A percentile compares a stretch with the other conserved stretches of the same genome.
phyloP scores from a whole-genome alignment of 257 asterid species.

The Galeopsis tetrahit region DNA sequence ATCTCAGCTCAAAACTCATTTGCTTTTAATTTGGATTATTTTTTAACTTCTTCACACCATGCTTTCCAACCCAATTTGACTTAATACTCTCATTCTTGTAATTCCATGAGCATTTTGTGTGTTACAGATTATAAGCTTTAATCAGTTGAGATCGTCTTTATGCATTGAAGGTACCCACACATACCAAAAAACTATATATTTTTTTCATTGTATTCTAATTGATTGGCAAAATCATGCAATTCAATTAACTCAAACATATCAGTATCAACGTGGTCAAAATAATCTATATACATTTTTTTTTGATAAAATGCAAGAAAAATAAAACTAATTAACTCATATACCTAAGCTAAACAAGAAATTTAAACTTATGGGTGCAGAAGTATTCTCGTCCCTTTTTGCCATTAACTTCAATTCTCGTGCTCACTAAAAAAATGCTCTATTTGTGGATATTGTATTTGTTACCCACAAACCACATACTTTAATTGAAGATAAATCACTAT shows the following conservation, averaged over 20 bases:
- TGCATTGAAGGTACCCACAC: neutral
- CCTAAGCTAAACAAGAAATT: too few species aligned
- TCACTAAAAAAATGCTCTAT: too few species aligned
- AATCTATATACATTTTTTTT: neutral
- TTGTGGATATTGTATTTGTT: too few species aligned
- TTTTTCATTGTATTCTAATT: neutral
- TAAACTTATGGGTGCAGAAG: too few species aligned
- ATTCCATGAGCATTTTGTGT: neutral
- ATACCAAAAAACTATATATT: neutral
- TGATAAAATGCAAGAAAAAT: too few species aligned
- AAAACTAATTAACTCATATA: too few species aligned
- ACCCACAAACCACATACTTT: too few species aligned
- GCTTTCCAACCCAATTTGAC: neutral
- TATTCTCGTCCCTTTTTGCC: too few species aligned
- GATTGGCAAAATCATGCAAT: neutral
- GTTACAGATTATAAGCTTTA: neutral
- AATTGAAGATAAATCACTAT: too few species aligned
- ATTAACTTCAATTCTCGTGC: too few species aligned
- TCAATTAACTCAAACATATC: neutral
- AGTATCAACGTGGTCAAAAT: neutral
- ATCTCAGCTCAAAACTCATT: neutral
- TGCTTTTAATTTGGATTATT: neutral
- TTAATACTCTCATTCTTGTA: neutral
- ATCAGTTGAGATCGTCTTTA: neutral
- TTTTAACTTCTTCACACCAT: neutral